A percentile compares a stretch with the other conserved stretches of the same genome.
phyloP scores from a whole-genome alignment of 2,329 filamentous ascomycete species.

The Stachybotrys chlorohalonatus region DNA sequence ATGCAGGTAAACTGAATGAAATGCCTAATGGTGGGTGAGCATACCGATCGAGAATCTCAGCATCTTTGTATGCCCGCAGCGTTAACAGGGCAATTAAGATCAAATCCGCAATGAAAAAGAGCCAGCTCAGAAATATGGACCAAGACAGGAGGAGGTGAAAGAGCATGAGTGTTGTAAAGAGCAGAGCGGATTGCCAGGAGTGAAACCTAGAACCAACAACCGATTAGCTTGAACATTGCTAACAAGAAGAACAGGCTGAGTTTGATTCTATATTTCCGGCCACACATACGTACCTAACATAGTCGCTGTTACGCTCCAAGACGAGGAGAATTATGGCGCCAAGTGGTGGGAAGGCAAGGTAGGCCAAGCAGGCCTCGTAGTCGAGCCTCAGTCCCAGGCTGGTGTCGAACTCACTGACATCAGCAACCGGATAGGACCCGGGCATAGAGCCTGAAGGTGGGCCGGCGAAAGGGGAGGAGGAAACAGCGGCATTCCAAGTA shows the following conservation, averaged over 20 bases:
- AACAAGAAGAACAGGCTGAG: too few relatives aligned
- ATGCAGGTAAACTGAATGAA: neutral
- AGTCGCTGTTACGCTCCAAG: slow-evolving; percentile 90
- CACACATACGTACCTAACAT: slow-evolving; percentile 59
- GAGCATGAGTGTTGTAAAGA: slow-evolving; percentile 68
- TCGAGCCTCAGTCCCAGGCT: slow-evolving; percentile 79
- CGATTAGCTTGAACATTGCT: too few relatives aligned
- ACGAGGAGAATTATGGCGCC: slow-evolving; percentile 79
- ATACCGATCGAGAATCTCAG: slow-evolving; percentile 55
- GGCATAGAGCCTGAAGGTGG: slow-evolving; percentile 18
- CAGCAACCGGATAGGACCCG: slow-evolving; percentile 28
- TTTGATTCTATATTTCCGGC: too few relatives aligned
- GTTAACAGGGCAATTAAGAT: slow-evolving; percentile 68
- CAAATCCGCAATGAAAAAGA: slow-evolving; percentile 70
- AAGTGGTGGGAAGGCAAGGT: slow-evolving; percentile 73
- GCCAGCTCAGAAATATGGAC: slow-evolving; percentile 75
- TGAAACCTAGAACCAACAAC: slow-evolving; percentile 58
- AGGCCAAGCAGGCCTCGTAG: slow-evolving; percentile 85
- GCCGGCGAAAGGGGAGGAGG: slow-evolving; percentile 8
- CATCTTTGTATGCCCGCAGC: slow-evolving; percentile 75
- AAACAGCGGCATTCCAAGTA: slow-evolving; percentile 13
- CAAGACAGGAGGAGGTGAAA: slow-evolving; percentile 81
- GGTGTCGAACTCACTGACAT: slow-evolving; percentile 81
- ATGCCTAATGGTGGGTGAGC: slow-evolving; percentile 6
- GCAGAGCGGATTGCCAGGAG: slow-evolving; percentile 84